These are phyloP conservation scores for Lignosus rhinocerotis DNA, from an alignment of 1,284 basidiomycete species.

Conservation along the genomic window DNA sequence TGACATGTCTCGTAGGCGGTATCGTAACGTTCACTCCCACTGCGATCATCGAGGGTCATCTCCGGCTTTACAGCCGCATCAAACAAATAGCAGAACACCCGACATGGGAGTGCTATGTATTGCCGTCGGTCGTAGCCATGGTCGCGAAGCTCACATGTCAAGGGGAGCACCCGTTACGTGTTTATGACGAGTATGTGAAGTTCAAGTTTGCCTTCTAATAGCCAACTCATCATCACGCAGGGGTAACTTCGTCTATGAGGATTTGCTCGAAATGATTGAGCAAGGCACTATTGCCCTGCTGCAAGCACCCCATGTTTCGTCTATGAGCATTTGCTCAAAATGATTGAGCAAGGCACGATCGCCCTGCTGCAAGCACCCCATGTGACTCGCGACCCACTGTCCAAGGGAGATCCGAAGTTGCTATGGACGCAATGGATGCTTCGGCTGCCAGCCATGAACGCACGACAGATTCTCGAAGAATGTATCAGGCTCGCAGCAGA, in stretches of 20 bases:
- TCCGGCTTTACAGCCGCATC: constrained; percentile 46
- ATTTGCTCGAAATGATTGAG: constrained; percentile 48
- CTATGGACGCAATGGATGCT: constrained; percentile 33
- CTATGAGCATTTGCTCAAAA: constrained; percentile 46
- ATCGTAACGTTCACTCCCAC: constrained; percentile 64
- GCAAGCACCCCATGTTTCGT: constrained; percentile 42
- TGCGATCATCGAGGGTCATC: constrained; percentile 53
- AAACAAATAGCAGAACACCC: constrained; percentile 55
- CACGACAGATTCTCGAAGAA: constrained; percentile 42
- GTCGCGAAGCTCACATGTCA: constrained; percentile 32
- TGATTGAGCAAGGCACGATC: constrained; percentile 53
- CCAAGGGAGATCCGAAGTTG: constrained; percentile 17
- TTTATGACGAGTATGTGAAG: constrained; percentile 27
- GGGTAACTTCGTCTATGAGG: constrained; percentile 40
- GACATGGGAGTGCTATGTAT: constrained; percentile 63
- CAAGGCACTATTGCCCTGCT: constrained; percentile 53
- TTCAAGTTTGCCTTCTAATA: neutral
- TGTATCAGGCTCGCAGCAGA: constrained; percentile 42
- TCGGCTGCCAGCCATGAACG: constrained; percentile 24
- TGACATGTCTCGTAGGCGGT: constrained; percentile 48
- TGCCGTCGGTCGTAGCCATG: constrained; percentile 59
- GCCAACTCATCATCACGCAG: constrained; percentile 23
- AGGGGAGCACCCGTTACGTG: constrained; percentile 21
- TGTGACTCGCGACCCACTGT: constrained; percentile 5
- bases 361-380: constrained; percentile 50